These are phyloP conservation scores for Globisporangium sylvaticum DNA, from an alignment of 352 stramenopile genomes.

Conservation along the genomic window DNA sequence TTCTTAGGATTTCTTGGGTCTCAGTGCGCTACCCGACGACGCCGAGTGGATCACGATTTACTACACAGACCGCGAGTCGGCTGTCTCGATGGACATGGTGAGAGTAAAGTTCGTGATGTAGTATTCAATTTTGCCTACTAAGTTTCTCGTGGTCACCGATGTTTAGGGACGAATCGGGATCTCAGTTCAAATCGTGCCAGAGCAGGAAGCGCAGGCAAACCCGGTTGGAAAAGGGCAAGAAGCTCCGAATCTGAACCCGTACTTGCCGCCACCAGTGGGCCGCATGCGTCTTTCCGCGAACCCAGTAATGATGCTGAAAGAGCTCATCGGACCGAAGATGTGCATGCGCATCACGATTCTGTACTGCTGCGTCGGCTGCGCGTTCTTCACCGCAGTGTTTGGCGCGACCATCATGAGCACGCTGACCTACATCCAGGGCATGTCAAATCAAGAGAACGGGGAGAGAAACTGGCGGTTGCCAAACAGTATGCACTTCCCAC, in stretches of 20 bases:
- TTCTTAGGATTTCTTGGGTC: conserved; percentile 59
- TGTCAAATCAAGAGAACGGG: background rate
- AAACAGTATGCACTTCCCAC: conserved; percentile 14
- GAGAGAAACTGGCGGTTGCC: conserved; percentile 7
- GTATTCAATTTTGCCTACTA: background rate
- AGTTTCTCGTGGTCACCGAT: background rate
- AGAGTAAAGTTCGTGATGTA: background rate
- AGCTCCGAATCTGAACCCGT: conserved; percentile 89
- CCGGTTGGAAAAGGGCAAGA: conserved; percentile 76
- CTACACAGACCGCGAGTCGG: conserved; percentile 70
- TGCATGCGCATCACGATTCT: conserved; percentile 44
- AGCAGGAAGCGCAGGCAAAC: conserved; percentile 70
- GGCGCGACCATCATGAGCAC: conserved; percentile 78
- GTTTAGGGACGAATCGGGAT: conserved; percentile 49
- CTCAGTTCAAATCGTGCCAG: conserved; percentile 79
- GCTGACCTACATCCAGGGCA: conserved; percentile 54
- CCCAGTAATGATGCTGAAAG: conserved; percentile 75
- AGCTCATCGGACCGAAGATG: conserved; percentile 62
- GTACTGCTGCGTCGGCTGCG: conserved; percentile 54
- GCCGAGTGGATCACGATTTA: conserved; percentile 75
- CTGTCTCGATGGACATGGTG: conserved; percentile 62
- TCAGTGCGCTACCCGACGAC: conserved; percentile 70
- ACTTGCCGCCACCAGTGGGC: conserved; percentile 83
- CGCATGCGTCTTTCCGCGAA: conserved; percentile 81
- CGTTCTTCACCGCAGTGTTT: conserved; percentile 63